Percentiles rank a stretch among this genome's conserved stretches.
phyloP scores from a whole-genome alignment of 345 rosid genomes.

The Pseudoturritis turrita region DNA sequence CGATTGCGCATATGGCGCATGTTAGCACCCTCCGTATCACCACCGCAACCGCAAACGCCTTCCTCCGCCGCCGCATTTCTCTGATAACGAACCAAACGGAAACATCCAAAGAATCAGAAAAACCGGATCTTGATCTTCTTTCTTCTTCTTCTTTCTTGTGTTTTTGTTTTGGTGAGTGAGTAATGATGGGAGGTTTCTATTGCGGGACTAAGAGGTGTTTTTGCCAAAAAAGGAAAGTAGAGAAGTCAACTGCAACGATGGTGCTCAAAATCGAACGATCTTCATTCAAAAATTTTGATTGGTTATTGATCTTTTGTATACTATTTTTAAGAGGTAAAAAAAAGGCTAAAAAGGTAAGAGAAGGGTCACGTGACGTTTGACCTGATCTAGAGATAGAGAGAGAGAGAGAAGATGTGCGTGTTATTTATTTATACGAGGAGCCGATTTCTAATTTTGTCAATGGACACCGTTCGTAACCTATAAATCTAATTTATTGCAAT shows the following conservation, averaged over 20 bases:
- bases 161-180: background rate
- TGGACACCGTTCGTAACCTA: background rate
- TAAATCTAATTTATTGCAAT: background rate
- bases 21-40: constrained; percentile 48
- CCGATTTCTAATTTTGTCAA: background rate
- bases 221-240: constrained; percentile 26
- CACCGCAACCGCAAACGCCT: constrained; percentile 41
- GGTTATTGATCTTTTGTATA: background rate
- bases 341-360: constrained; percentile 11
- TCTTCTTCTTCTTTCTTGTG: background rate
- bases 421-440: background rate
- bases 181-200: constrained; percentile 2
- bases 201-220: background rate
- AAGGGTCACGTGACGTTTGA: constrained; percentile 27
- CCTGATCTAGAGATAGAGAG: constrained; percentile 9
- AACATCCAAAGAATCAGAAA: constrained; percentile 16
- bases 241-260: constrained; percentile 3
- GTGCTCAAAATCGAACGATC: background rate
- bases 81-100: background rate
- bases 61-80: constrained; percentile 41
- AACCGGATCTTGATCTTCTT: constrained; percentile 23
- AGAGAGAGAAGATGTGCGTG: background rate
- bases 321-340: constrained; percentile 16
- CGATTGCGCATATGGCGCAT: constrained; percentile 54
- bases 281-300: background rate